These are phyloP conservation scores for Allium sativum DNA, from an alignment of 106 monocot species.

Conservation along the genomic window DNA sequence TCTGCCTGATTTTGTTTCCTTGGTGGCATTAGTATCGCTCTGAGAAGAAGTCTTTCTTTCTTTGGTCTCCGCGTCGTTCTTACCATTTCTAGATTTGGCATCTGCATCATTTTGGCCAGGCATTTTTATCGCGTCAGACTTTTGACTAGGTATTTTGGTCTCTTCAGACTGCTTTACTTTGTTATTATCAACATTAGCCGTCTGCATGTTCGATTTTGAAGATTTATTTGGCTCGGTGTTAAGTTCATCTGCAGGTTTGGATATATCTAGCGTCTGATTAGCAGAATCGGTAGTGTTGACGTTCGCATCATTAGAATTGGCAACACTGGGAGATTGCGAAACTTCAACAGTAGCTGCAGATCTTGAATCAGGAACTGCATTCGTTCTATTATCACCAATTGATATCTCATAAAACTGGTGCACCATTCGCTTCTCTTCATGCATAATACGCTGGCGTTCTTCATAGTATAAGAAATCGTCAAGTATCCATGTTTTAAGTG, in stretches of 20 bases:
- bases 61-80: background rate
- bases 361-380: conserved; percentile 8
- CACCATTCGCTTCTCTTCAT: conserved; percentile 39
- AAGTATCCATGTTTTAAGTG: conserved; percentile 40
- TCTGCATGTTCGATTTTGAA: background rate
- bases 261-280: background rate
- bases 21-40: background rate
- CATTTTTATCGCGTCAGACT: too few species aligned
- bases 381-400: too few species aligned
- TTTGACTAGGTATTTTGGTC: background rate
- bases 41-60: background rate
- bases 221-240: background rate
- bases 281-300: background rate
- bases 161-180: background rate
- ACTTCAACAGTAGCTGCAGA: conserved; percentile 4
- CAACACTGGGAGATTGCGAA: conserved; percentile 6
- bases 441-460: conserved; percentile 46
- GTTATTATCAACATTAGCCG: background rate
- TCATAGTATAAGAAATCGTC: conserved; percentile 60
- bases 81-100: too few species aligned
- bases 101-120: too few species aligned
- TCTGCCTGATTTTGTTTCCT: background rate
- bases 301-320: background rate
- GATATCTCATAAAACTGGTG: background rate
- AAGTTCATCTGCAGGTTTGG: background rate